Evolutionary conservation across 2,329 filamentous ascomycete species (phyloP), one percentile per base, ranked within the genome.

Genomic region (Colletotrichum simmondsii): DNA sequence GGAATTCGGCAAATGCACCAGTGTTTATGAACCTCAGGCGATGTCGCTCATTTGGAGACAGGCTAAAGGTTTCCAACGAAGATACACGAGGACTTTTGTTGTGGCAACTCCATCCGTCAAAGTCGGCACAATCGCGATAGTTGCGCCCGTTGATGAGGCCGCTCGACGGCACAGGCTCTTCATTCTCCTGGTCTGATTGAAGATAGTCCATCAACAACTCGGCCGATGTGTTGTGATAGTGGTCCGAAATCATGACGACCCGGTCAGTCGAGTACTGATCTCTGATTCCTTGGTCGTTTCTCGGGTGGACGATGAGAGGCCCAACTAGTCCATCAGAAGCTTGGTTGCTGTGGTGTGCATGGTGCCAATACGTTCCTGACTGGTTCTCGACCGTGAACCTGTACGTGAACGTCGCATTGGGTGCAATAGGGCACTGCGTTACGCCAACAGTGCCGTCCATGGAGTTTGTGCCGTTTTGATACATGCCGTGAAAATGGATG

Each of bases 401-500:
- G 79, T 95, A 95, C 0, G 87, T 90, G 74, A 93, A 92, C 1
- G 84, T 89, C 2, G 85, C 82, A 1, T 90, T 90, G 0, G 92
- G 90, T 0, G 89, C 86, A 59, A 95, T 92, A 0, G 89, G 87
- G 74, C 92, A 93, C 78, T 94, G 92, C 0, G 89, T 92, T 5
- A 94, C 87, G 46, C 89, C 92, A 0, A 90, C 85, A 1, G 92
- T 88, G 0, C 93, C 94, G 77, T 96, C 93, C 91, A 94, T 94
- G 69, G 87, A 87, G 71, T 91, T 94, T 0, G 92, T 93, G 12
- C 92, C 92, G 75, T 94, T 94, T 78, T 95, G 93, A 78, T 91
- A 94, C 74, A 96, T 87, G 19, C 94, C 94, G 76, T 96, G 94
- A 80, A 93, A 95, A 79, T 96, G 94, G 5, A 95, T 85, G 49